Percentiles rank a stretch among this genome's conserved stretches.
Evolutionary conservation across 208 protist species (phyloP).

Genomic region (Naegleria lovaniensis): DNA sequence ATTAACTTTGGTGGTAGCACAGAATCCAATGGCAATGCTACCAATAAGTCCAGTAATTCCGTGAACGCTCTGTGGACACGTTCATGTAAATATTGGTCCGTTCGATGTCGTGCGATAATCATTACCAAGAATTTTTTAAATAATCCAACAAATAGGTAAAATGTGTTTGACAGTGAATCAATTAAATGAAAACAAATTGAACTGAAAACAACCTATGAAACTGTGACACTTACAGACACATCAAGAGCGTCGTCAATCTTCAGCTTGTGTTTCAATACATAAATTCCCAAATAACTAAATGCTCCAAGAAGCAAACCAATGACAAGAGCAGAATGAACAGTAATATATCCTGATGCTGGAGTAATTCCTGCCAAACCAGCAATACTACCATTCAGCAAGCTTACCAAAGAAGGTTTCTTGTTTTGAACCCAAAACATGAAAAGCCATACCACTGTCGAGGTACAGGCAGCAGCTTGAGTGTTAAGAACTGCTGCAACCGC

Average conservation of each 20-base stretch:
- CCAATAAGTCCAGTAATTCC: constrained; percentile 54
- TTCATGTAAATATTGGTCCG: no score
- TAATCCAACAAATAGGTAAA: no score
- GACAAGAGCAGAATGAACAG: constrained; percentile 42
- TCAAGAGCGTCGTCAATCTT: constrained; percentile 61
- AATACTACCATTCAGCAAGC: constrained; percentile 54
- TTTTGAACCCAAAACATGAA: constrained; percentile 34
- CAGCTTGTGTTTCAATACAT: constrained; percentile 48
- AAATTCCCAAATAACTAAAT: constrained; percentile 38
- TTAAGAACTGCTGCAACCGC: constrained; percentile 51
- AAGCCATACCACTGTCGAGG: constrained; percentile 35
- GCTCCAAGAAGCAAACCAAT: constrained; percentile 49
- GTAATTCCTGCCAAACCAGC: constrained; percentile 59
- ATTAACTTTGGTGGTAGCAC: constrained; percentile 7
- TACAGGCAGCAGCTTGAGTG: constrained; percentile 52
- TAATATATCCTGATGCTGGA: constrained; percentile 56
- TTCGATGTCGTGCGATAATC: no score
- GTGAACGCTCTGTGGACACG: constrained; percentile 48
- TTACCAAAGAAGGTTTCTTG: constrained; percentile 23
- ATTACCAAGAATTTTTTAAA: no score
- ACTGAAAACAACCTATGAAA: background rate
- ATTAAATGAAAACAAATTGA: background rate
- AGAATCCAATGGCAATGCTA: constrained; percentile 49
- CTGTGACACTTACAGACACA: constrained; percentile 31
- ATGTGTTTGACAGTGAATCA: no score